These are phyloP conservation scores for Gossypium thurberi DNA, from an alignment of 345 rosid genomes.

Conservation along the genomic window DNA sequence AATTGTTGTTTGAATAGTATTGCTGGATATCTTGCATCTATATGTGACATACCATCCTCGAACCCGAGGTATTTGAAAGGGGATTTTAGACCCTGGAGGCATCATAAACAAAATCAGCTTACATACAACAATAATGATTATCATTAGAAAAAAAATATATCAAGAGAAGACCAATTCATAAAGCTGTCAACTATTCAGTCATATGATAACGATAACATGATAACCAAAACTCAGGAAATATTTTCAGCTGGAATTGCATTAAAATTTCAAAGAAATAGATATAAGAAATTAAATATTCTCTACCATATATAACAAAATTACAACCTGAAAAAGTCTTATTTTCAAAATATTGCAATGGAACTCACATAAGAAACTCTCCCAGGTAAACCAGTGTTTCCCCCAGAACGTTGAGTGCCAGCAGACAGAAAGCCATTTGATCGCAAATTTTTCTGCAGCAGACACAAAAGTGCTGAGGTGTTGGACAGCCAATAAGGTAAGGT, in stretches of 20 bases:
- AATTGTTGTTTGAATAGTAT: conserved; percentile 88
- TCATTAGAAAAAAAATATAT: neutral
- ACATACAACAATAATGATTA: neutral
- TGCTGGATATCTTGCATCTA: conserved; percentile 97
- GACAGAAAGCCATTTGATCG: conserved; percentile 67
- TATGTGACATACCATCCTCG: conserved; percentile 68
- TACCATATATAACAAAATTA: neutral
- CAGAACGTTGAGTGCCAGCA: conserved; percentile 48
- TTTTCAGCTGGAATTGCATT: neutral
- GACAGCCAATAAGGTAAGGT: conserved; percentile 91
- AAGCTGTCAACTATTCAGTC: neutral
- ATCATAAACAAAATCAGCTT: conserved; percentile 18
- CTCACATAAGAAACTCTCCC: conserved; percentile 75
- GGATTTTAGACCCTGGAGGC: conserved; percentile 65
- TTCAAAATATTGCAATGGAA: conserved; percentile 4
- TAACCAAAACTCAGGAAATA: neutral
- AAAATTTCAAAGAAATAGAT: neutral
- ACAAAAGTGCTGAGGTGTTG: conserved; percentile 89
- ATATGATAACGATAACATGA: neutral
- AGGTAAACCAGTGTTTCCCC: conserved; percentile 44
- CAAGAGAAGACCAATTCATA: neutral
- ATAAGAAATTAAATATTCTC: neutral
- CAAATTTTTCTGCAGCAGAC: conserved; percentile 86
- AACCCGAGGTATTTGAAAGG: conserved; percentile 65
- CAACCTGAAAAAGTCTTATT: neutral